Evolutionary conservation across 805 yeast species (phyloP), one percentile per base, ranked within the genome.

Genomic region (Wickerhamiella galacta): DNA sequence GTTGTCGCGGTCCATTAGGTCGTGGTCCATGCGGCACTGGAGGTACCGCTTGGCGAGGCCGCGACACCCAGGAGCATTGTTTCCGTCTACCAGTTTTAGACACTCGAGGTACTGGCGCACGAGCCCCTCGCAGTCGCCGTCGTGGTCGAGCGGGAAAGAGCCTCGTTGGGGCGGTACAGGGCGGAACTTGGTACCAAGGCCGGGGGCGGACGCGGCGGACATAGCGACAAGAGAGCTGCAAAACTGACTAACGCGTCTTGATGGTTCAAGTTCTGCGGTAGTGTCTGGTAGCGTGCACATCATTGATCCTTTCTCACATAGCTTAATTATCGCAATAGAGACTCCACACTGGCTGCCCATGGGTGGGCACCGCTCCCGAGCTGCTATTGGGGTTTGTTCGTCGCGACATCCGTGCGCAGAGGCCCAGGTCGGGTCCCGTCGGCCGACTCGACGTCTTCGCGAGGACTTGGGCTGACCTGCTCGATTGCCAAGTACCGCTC

Each of bases 121-220:
- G 37, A 71, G 68, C 16, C 63, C 61, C 16, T 72, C 70, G 50
- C 96, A 87, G 42, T 90, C 96, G 6, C 67, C 68, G 38, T 69
- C 74, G 49, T 87, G 98, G 49, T 87, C 98, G 28, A 87, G 60
- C 1, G 96, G 98, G 54, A 87, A 87, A 0, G 96, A 81, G 0
- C 98, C 98, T 43, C 95, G 61, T 43, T 87, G 94, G 2, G 98
- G 98, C 16, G 98, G 94, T 0, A 87, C 76, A 7, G 95, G 94
- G 37, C 53, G 35, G 28, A 49, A 46, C 3, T 44, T 39, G 16
- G 42, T 35, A 7, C 45, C 41, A 4, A 50, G 37, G 12, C 54
- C 55, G 8, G 52, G 48, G 3, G 48, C 50, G 3, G 51, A 40
- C 4, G 53, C 54, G 3, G 54, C 53, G 3, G 52, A 46, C 54